Evolutionary conservation across 1,284 basidiomycete genomes (phyloP), one percentile per base, ranked within the genome.

Genomic region (Phylloboletellus chloephorus): DNA sequence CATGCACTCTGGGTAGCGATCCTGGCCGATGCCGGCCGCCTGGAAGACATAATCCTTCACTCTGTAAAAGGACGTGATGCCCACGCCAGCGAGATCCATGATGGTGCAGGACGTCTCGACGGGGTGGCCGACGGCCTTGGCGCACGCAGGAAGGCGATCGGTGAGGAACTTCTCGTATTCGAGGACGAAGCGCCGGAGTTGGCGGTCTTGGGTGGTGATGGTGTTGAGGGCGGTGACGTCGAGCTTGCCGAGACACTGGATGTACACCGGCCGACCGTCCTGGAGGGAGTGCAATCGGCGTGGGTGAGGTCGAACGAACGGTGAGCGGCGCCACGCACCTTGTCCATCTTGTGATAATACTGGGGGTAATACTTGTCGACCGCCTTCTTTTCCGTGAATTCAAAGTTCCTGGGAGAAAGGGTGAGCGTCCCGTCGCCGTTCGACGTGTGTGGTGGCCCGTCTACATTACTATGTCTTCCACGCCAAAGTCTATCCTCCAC

Each of bases 81-180:
- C 82, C 41, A 96, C 92, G 60, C 79, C 78, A 46, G 82, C 67
- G 47, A 98, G 78, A 65, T 98, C 95, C 67, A 98, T 79, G 72
- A 98, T 95, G 45, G 95, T 98, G 79, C 94, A 98, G 44, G 82
- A 90, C n/a, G 94, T 98, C 69, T 98, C 94, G 63, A 98, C 84
- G 44, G 90, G 82, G 64, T 94, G 82, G 3, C 91, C 91, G 39
- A 71, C 64, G 6, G 77, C 72, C 26, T 67, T 66, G 39, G 84
- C 74, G 68, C 89, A 94, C 4, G 91, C 89, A 26, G 93, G 90
- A 24, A 97, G 75, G 31, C 92, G 85, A 41, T 82, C 72, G 23
- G 64, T 66, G 51, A 91, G 69, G 72, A 88, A 94, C 58, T 83
- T 85, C 67, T 98, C 95, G 76, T 98, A 98, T 67, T 97, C 94